Conservation (phyloP, 768 basidiomycete genomes). For the Mycena galopus region DNA sequence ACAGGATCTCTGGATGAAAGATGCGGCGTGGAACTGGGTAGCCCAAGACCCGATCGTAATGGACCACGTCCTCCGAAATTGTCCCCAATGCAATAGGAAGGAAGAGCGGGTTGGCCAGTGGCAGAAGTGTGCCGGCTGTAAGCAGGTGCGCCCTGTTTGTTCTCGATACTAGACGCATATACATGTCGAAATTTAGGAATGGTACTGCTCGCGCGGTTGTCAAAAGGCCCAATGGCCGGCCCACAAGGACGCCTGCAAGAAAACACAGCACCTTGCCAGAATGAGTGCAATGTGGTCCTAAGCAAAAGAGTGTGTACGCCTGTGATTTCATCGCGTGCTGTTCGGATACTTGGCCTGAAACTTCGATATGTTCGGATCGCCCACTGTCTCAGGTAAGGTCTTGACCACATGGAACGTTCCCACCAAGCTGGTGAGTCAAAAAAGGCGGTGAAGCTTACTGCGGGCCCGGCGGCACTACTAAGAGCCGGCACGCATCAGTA, state of each 20-base stretch:
- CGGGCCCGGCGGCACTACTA: too few species aligned
- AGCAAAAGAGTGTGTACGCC: too few species aligned
- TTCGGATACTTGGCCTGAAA: too few species aligned
- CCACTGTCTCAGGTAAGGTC: too few species aligned
- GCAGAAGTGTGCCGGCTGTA: neutral
- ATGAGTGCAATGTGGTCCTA: too few species aligned
- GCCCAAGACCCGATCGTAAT: slow-evolving; percentile 50
- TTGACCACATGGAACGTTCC: too few species aligned
- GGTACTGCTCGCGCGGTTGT: neutral
- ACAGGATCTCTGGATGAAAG: slow-evolving; percentile 60
- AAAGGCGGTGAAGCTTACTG: too few species aligned
- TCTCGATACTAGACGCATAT: neutral
- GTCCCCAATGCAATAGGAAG: neutral
- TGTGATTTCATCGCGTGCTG: too few species aligned
- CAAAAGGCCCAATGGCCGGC: neutral
- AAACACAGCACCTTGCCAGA: neutral
- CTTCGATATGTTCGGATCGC: too few species aligned
- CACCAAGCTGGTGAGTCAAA: too few species aligned
- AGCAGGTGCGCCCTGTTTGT: neutral
- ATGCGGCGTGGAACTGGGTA: slow-evolving; percentile 59
- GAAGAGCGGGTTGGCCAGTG: slow-evolving; percentile 31
- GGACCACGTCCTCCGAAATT: slow-evolving; percentile 39
- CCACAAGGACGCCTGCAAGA: neutral
- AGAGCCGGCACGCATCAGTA: too few species aligned
- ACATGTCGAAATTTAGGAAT: neutral